Conservation (phyloP, 805 yeast genomes). For the Lachancea dasiensis region DNA sequence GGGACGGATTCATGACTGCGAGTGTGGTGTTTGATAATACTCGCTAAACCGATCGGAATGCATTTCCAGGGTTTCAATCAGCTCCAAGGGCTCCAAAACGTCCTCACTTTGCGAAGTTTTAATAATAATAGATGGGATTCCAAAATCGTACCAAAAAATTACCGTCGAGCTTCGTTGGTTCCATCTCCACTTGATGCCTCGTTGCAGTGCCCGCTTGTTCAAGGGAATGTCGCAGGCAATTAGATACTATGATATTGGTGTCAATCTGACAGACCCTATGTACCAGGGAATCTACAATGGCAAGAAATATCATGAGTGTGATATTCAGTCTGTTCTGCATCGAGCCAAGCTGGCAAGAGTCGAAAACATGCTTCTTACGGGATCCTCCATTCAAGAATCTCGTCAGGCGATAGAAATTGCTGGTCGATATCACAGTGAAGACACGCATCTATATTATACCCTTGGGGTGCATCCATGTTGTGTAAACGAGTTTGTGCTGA, state of each 20-base stretch:
- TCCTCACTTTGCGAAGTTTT: too few relatives aligned
- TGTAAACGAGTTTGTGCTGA: conserved; percentile 47
- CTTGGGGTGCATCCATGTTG: conserved; percentile 96
- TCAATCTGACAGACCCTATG: conserved; percentile 86
- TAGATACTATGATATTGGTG: conserved; percentile 44
- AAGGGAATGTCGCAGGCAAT: conserved; percentile 25
- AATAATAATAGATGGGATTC: too few relatives aligned
- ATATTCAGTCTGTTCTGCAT: conserved; percentile 54
- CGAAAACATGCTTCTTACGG: conserved; percentile 69
- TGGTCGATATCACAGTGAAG: conserved; percentile 23
- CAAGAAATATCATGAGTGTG: conserved; percentile 59
- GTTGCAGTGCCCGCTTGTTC: conserved; percentile 9
- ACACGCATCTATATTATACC: conserved; percentile 47
- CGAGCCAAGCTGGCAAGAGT: conserved; percentile 68
- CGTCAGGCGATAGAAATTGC: conserved; percentile 54
- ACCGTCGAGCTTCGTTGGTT: too few relatives aligned
- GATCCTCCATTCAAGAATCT: conserved; percentile 69
- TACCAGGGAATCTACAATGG: conserved; percentile 77
- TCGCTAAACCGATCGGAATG: too few relatives aligned
- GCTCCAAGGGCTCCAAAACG: too few relatives aligned
- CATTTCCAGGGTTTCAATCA: too few relatives aligned
- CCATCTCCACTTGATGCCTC: neutral
- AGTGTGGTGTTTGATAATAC: too few relatives aligned
- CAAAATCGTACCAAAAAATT: too few relatives aligned
- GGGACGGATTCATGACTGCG: too few relatives aligned